Evolutionary conservation across 495 filamentous ascomycete species (phyloP), one percentile per base, ranked within the genome.

Genomic region (Aspergillus taichungensis): DNA sequence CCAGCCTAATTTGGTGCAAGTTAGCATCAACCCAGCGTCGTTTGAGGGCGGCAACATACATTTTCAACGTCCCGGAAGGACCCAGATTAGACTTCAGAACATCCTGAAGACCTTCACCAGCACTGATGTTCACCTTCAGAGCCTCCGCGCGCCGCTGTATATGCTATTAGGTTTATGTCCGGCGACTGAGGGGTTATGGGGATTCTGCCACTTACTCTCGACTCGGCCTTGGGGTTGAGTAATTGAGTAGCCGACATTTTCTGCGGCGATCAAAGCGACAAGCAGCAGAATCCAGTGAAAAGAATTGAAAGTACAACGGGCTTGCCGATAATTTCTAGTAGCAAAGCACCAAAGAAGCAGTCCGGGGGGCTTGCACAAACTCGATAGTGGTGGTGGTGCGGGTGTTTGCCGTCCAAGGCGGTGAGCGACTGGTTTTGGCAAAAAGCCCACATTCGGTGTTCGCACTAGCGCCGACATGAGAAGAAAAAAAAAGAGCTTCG

Each of bases 211-310:
- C 83, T 55, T 72, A 94, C 90, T 67, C 94, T 80, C 37, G 88
- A 95, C 72, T 98, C 92, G 56, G 92, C 92, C 71, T 97, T 97
- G 30, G 91, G 91, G 64, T 98, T 98, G 18, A 98, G 82, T 57
- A 98, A 79, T 75, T 96, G 91, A 43, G 92, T 89, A 48, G 92
- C 92, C 59, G 69, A 73, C 69, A 73, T 73, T 42, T 63, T 56
- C 59, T 62, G 55, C 46, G 40, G 30, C 43, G 37, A 41, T 57
- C 60, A 51, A 53, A 63, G 54, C 40, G 49, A 56, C 37, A 47
- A 47, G 38, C 47, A 58, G 47, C 54, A 53, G 50, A 52, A 42
- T 50, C 49, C 47, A 57, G 50, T 33, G 45, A 44, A 45, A 49
- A 49, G 53, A 40, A 48, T 40, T 29, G 40, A 40, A 53, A 47